Evolutionary conservation across 2,329 filamentous ascomycete genomes (phyloP).

Genomic region (Westerdykella sp.): DNA sequence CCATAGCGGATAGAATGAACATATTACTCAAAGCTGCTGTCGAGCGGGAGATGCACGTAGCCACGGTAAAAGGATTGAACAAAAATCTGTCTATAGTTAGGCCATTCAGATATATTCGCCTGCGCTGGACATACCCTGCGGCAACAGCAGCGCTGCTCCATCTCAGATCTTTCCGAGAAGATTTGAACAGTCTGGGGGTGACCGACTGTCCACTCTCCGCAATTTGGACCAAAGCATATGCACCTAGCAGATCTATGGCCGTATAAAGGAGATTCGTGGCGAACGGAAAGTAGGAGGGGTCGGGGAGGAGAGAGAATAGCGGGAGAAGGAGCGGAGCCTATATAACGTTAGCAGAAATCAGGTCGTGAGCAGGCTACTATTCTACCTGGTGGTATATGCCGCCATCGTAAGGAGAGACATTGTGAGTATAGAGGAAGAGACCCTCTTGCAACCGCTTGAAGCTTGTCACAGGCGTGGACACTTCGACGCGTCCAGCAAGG

Average conservation of each 20-base stretch:
- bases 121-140: constrained; percentile 55
- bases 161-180: constrained; percentile 65
- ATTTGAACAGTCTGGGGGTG: constrained; percentile 69
- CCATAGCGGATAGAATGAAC: constrained; percentile 76
- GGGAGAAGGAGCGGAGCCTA: constrained; percentile 86
- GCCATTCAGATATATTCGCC: background rate
- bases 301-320: constrained; percentile 81
- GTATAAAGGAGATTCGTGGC: constrained; percentile 78
- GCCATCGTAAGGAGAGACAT: constrained; percentile 94
- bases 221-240: constrained; percentile 70
- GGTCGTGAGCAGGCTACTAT: background rate
- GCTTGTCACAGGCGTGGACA: constrained; percentile 94
- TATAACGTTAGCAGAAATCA: background rate
- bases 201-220: constrained; percentile 74
- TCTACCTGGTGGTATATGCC: constrained; percentile 67
- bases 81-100: constrained; percentile 59
- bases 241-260: constrained; percentile 72
- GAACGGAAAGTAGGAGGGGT: constrained; percentile 58
- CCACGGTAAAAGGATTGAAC: constrained; percentile 90
- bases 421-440: constrained; percentile 89
- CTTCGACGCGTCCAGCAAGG: constrained; percentile 85
- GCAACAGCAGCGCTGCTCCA: constrained; percentile 73
- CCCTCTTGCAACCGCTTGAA: constrained; percentile 98
- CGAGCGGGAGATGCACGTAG: constrained; percentile 82
- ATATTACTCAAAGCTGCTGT: constrained; percentile 85